Evolutionary conservation across 78 protist species (phyloP), one percentile per base, ranked within the genome.

Genomic region (Pelomyxa schiedti): DNA sequence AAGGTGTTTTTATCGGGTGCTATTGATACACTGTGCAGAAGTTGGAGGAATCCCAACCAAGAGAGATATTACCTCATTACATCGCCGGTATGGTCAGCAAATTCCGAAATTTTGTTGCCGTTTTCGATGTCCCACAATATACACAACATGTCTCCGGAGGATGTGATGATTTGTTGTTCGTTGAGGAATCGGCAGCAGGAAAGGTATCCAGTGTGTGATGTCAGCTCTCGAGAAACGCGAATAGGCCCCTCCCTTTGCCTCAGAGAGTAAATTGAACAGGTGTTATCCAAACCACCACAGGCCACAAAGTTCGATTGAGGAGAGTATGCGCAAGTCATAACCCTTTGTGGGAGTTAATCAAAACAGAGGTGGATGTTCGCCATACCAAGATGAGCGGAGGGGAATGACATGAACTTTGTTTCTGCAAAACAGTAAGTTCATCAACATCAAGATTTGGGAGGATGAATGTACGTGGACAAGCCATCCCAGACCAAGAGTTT

Each of bases 301-400:
- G 98, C 98, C 1, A 95, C 96, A 67, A 77, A 74, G 47, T 63
- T 69, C 22, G 94, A 92, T 3, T 81, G 68, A 38, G 97, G 97
- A 28, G 98, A 75, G 30, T 93, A 95, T 8, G 97, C 98, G 68
- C 98, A 95, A 1, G 97, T 90, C 98, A 94, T 95, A 32, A 95
- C 97, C 97, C 97, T 47, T 16, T 16, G 58, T n/a, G n/a, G n/a
- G n/a, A n/a, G n/a, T n/a, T n/a, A n/a, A n/a, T n/a, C n/a, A n/a
- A n/a, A n/a, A n/a, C n/a, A n/a, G n/a, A n/a, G n/a, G n/a, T n/a
- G n/a, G n/a, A n/a, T n/a, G n/a, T n/a, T 47, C 16, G 58, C 32
- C 58, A 16, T 16, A 47, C 58, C 58, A 47, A 16, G 58, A 24
- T 8, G 87, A 83, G 35, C 89, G 86, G 26, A 95, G 87, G 16